phyloP scores from a whole-genome alignment of 352 stramenopile genomes.

The Pythium pyrilobum region DNA sequence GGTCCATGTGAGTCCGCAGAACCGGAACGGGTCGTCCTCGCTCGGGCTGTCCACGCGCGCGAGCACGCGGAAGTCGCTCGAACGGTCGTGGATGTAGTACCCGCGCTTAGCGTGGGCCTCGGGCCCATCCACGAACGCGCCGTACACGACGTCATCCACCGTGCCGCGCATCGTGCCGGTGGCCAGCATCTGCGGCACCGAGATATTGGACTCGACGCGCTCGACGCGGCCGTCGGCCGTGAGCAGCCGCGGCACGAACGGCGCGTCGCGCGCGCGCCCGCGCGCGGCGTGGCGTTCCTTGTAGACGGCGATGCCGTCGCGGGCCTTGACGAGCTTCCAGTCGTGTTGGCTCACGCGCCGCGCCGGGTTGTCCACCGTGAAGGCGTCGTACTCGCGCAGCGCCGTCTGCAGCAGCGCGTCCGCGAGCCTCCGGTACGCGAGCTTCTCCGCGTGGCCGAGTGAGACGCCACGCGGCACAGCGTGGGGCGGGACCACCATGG shows the following conservation, averaged over 20 bases:
- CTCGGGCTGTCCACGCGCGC: constrained; percentile 1
- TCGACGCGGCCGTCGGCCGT: constrained; percentile 10
- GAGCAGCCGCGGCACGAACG: constrained; percentile 9
- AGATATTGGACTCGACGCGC: constrained; percentile 13
- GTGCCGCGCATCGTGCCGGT: constrained; percentile 13
- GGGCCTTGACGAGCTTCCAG: constrained; percentile 16
- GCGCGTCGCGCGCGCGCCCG: constrained; percentile 4
- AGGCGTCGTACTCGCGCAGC: constrained; percentile 16
- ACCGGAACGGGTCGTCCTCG: constrained; percentile 11
- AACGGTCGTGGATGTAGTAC: constrained; percentile 11
- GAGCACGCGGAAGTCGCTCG: constrained; percentile 13
- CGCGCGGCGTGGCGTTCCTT: constrained; percentile 4
- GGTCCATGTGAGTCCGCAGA: constrained; percentile 15
- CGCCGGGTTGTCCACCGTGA: constrained; percentile 6
- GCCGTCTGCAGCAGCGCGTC: constrained; percentile 7
- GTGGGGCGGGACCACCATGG: neutral
- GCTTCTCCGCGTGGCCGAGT: constrained; percentile 1
- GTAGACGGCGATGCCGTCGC: constrained; percentile 15
- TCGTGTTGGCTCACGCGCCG: constrained; percentile 4
- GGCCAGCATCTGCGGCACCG: constrained; percentile 11
- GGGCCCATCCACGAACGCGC: constrained; percentile 12
- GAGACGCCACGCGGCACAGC: neutral
- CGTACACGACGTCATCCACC: constrained; percentile 18
- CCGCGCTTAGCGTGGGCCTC: constrained; percentile 8
- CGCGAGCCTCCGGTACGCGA: constrained; percentile 7